Evolutionary conservation across 306 rosid species (phyloP), one percentile per base, ranked within the genome.

Genomic region (Nissolia schottii): DNA sequence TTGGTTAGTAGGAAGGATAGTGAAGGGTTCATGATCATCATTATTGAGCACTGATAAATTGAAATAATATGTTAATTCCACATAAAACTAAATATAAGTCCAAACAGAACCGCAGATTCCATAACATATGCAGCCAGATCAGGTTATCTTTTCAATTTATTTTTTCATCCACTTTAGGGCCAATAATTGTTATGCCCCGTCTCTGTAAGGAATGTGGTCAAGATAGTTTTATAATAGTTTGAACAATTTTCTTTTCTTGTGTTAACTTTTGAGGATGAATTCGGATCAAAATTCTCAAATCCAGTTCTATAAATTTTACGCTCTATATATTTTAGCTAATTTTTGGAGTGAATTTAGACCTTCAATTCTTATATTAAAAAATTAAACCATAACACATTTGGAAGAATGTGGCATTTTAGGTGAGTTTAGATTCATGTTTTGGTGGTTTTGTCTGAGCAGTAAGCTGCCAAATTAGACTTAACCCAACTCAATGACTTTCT

Each of bases 401-500:
- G 16, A 46, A 57, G 10, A 22, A 20, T 63, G 31, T 53, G 22
- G 3, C 41, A 22, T 31, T 53, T 53, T 37, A 54, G 73, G 32
- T 48, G 65, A 22, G 27, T 51, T 19, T 14, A 24, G 1, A 37
- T 23, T 24, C 38, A 35, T 37, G 57, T 13, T 20, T 23, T 27
- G 24, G 51, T 29, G 69, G 70, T 76, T 82, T n/a, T 71, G 40
- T 25, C 82, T 76, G 50, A 57, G 56, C 57, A 24, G 57, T 79
- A 62, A 53, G 53, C 64, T 37, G 58, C 74, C 16, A 55, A 64
- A 48, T 41, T 34, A 32, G 58, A 60, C 64, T 41, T 37, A 37
- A 70, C 68, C 80, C 76, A 56, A 54, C 13, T 10, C 71, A 3
- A 77, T 70, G 79, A 79, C 82, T 70, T 57, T 72, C 32, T 16